Evolutionary conservation across 2,329 filamentous ascomycete genomes (phyloP).

Genomic region (Ceratocystis harringtonii): DNA sequence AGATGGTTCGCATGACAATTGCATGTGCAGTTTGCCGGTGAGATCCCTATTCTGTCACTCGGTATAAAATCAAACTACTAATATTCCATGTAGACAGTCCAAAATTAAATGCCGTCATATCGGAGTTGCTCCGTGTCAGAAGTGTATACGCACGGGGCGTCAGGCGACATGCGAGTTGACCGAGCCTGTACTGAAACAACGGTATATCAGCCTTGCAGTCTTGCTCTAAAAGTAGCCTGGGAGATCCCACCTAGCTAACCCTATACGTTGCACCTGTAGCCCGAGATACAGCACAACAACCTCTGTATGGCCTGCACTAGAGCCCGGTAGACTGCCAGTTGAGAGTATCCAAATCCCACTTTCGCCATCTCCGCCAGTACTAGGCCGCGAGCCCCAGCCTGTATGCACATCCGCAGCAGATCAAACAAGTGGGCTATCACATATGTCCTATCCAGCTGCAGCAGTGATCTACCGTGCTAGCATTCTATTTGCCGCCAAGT

Average conservation of each 20-base stretch:
- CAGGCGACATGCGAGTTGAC: slow-evolving; percentile 9
- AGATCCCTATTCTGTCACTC: background rate
- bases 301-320: background rate
- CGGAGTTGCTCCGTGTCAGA: slow-evolving; percentile 10
- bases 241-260: background rate
- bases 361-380: background rate
- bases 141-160: slow-evolving; percentile 9
- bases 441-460: background rate
- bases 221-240: background rate
- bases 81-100: slow-evolving; percentile 1
- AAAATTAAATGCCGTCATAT: slow-evolving; percentile 16
- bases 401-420: background rate
- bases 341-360: background rate
- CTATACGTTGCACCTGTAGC: background rate
- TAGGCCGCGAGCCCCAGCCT: background rate
- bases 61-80: background rate
- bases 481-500: slow-evolving; percentile 2
- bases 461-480: slow-evolving; percentile 10
- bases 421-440: background rate
- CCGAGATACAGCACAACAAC: background rate
- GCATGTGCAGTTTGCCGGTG: slow-evolving; percentile 14
- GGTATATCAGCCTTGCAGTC: background rate
- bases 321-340: background rate
- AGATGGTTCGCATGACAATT: slow-evolving; percentile 15
- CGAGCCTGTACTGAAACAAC: slow-evolving; percentile 6